Evolutionary conservation across 768 basidiomycete genomes (phyloP), one percentile per base, ranked within the genome.

Genomic region (Rhodosporidiobolus sp.): DNA sequence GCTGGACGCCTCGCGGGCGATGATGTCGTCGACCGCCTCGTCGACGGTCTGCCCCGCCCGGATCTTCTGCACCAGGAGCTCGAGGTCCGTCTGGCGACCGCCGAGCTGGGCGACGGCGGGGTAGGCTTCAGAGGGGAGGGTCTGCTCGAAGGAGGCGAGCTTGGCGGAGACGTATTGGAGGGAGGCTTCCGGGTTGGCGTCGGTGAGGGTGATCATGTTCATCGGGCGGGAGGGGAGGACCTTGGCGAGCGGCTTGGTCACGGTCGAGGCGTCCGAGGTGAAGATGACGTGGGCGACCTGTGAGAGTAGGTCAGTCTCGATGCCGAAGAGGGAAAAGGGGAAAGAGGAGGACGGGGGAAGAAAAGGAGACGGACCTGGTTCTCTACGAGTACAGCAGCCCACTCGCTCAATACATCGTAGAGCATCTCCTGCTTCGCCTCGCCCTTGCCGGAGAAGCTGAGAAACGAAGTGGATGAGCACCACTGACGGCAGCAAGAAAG

Each of bases 261-360:
- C 90, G 77, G 93, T 92, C 35, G 90, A 86, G 76, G 92, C 93
- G 79, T 98, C 92, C 76, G 91, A 91, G 55, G 94, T 83, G 46
- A 98, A 87, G 59, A 99, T 84, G 57, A 96, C 92, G 81, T 98
- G 94, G 0, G 95, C 95, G 67, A 92, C 83, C 91, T 93, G 72
- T n/a, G 3, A 20, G 17, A 54, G 24, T n/a, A n/a, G n/a, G n/a
- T n/a, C n/a, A n/a, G n/a, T n/a, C n/a, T n/a, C n/a, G n/a, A n/a
- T n/a, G n/a, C n/a, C n/a, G n/a, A n/a, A n/a, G n/a, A n/a, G n/a
- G 19, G 22, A 10, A n/a, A 8, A 16, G 24, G 46, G 24, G 53
- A 4, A 48, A 3, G 22, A 38, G 30, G 30, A 32, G 30, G 1
- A 20, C 20, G n/a, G 20, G 5, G 46, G 2, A 30, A 30, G 24